phyloP scores from a whole-genome alignment of 768 basidiomycete species.

The Boletales sp. region DNA sequence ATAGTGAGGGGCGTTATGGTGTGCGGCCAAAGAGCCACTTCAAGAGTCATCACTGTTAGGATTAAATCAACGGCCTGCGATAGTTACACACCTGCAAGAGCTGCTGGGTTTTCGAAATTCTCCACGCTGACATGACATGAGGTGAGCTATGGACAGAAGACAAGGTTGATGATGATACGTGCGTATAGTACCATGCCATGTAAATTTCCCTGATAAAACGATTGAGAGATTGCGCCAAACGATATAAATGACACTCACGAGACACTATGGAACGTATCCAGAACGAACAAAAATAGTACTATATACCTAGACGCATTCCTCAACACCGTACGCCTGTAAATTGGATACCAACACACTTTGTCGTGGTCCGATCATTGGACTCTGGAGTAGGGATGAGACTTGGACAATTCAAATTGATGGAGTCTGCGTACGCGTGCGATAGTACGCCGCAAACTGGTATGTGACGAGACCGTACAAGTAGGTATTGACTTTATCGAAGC shows the following conservation, averaged over 20 bases:
- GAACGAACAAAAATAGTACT: constrained; percentile 15
- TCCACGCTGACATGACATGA: constrained; percentile 5
- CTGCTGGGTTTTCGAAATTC: constrained; percentile 13
- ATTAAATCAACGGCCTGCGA: too few relatives aligned
- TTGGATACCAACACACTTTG: neutral
- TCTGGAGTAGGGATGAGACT: neutral
- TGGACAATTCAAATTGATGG: too few relatives aligned
- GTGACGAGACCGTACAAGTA: constrained; percentile 40
- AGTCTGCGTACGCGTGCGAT: constrained; percentile 16
- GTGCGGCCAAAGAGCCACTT: constrained; percentile 47
- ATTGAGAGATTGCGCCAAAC: neutral
- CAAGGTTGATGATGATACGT: neutral
- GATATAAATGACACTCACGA: constrained; percentile 6
- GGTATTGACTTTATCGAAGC: constrained; percentile 17
- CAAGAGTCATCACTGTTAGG: too few relatives aligned
- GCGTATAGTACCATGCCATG: constrained; percentile 19
- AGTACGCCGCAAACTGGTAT: constrained; percentile 40
- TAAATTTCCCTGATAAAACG: constrained; percentile 10
- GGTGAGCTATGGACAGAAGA: neutral
- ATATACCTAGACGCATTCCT: constrained; percentile 5
- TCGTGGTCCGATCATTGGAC: constrained; percentile 12
- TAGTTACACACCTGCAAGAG: constrained; percentile 1
- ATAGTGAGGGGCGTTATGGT: constrained; percentile 48
- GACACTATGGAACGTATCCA: constrained; percentile 19
- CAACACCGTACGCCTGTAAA: neutral